phyloP scores from a whole-genome alignment of 2,329 filamentous ascomycete genomes.

The Calonectria pseudoturangicola region DNA sequence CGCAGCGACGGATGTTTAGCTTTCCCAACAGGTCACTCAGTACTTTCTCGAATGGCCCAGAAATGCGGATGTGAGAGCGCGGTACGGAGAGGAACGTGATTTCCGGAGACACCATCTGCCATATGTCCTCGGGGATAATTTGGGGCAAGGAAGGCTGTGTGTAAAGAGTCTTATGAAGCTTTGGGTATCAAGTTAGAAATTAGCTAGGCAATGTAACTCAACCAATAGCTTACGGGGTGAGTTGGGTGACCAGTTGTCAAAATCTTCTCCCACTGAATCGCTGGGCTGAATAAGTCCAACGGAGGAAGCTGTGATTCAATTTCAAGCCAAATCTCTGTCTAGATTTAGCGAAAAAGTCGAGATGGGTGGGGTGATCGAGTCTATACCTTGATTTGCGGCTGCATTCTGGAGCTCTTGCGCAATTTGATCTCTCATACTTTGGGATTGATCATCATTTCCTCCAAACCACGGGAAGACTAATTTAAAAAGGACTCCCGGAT shows the following conservation, averaged over 20 bases:
- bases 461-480: background rate
- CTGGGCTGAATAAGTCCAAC: background rate
- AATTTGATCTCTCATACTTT: background rate
- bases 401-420: background rate
- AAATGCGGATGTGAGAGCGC: background rate
- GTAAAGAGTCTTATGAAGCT: background rate
- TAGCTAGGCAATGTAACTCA: background rate
- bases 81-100: background rate
- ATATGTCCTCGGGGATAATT: background rate
- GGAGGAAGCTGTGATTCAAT: background rate
- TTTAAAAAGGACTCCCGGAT: background rate
- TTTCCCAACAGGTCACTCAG: background rate
- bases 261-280: background rate
- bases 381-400: slow-evolving; percentile 13
- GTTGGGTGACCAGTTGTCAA: slow-evolving; percentile 4
- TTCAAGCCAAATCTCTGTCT: background rate
- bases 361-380: background rate
- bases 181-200: background rate
- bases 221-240: background rate
- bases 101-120: background rate
- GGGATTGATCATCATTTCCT: background rate
- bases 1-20: background rate
- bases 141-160: background rate
- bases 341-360: too few species aligned
- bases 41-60: background rate